Conservation (phyloP, 83 land plant species). For the Larix sibirica region DNA sequence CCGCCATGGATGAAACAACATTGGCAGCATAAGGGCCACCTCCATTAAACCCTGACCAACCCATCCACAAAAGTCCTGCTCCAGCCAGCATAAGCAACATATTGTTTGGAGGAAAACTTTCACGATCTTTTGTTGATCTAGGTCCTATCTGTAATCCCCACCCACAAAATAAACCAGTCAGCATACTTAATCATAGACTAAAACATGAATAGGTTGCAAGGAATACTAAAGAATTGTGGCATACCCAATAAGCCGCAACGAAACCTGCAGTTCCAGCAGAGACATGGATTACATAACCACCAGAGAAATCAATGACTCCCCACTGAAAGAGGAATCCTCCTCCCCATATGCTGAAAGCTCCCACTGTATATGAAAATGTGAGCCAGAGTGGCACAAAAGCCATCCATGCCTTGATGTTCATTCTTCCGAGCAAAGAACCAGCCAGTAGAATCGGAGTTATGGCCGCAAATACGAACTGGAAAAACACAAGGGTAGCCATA, state of each 20-base stretch:
- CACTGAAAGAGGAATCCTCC: slow-evolving; percentile 24
- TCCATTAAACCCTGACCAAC: slow-evolving; percentile 36
- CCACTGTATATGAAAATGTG: slow-evolving; percentile 30
- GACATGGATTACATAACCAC: slow-evolving; percentile 24
- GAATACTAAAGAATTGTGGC: too few relatives aligned
- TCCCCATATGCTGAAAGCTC: slow-evolving; percentile 28
- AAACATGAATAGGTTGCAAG: neutral
- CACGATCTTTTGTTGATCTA: slow-evolving; percentile 21
- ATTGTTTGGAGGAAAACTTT: slow-evolving; percentile 37
- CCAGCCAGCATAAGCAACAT: slow-evolving; percentile 30
- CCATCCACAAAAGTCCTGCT: slow-evolving; percentile 37
- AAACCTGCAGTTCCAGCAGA: slow-evolving; percentile 25
- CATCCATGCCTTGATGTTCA: slow-evolving; percentile 31
- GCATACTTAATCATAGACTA: too few relatives aligned
- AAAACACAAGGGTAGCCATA: slow-evolving; percentile 42
- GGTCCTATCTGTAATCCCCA: slow-evolving; percentile 21
- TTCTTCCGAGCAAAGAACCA: slow-evolving; percentile 28
- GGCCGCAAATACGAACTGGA: slow-evolving; percentile 33
- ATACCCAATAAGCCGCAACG: slow-evolving; percentile 27
- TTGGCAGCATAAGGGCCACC: slow-evolving; percentile 35
- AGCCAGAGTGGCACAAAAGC: slow-evolving; percentile 39
- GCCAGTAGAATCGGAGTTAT: slow-evolving; percentile 21
- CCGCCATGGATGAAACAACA: slow-evolving; percentile 31
- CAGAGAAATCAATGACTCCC: slow-evolving; percentile 27
- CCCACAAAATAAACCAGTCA: neutral